Conservation (phyloP, 179 eudicot genomes). For the Beta macrorhiza region DNA sequence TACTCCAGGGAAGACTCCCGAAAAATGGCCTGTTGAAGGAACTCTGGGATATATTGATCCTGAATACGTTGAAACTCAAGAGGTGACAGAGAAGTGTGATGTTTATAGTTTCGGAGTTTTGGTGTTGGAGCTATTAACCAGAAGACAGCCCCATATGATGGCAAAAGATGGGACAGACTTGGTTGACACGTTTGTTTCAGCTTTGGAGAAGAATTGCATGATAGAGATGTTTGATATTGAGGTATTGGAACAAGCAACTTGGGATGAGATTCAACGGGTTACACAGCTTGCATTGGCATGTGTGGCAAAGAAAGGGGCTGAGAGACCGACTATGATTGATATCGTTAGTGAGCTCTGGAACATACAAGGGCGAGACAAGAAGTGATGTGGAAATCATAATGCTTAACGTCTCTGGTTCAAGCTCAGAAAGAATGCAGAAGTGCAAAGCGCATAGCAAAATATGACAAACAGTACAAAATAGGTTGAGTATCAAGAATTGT, state of each 20-base stretch:
- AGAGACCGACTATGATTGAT: conserved; percentile 23
- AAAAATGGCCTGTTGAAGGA: conserved; percentile 22
- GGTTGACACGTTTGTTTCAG: conserved; percentile 23
- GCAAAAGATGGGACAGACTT: conserved; percentile 13
- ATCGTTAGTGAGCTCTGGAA: conserved; percentile 26
- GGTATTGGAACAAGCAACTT: conserved; percentile 6
- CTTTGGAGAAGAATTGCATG: conserved; percentile 11
- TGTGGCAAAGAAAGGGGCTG: conserved; percentile 24
- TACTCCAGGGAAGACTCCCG: conserved; percentile 14
- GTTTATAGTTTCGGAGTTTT: conserved; percentile 30
- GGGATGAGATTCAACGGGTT: conserved; percentile 15
- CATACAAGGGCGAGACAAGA: conserved; percentile 13
- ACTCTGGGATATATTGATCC: conserved; percentile 24
- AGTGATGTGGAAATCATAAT: background rate
- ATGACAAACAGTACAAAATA: background rate
- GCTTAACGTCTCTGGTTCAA: background rate
- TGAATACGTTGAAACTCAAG: conserved; percentile 7
- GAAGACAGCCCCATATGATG: conserved; percentile 10
- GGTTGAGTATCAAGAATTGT: background rate
- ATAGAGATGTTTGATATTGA: conserved; percentile 15
- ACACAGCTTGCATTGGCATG: conserved; percentile 20
- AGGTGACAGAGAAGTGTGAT: conserved; percentile 30
- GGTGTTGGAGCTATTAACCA: conserved; percentile 26
- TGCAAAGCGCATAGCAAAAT: background rate
- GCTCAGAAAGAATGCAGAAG: background rate